Percentiles rank a stretch among this genome's conserved stretches.
Conservation (phyloP, 2,329 filamentous ascomycete species). For the Aspergillus pseudoglaucus region DNA sequence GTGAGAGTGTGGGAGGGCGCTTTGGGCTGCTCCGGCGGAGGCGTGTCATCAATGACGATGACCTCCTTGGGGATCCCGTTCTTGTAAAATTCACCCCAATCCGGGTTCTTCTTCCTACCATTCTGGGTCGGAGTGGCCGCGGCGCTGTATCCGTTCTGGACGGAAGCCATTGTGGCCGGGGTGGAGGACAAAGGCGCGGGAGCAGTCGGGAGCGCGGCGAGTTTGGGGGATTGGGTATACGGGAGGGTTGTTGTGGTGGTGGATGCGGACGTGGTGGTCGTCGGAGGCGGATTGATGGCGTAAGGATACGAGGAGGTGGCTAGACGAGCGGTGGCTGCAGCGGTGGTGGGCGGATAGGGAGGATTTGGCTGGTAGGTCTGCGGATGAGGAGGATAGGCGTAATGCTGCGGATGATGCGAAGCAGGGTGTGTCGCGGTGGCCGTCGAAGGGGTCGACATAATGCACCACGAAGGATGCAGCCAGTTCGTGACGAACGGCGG, state of each 20-base stretch:
- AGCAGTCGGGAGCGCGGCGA: slow-evolving; percentile 2
- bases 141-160: slow-evolving; percentile 32
- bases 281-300: slow-evolving; percentile 25
- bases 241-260: slow-evolving; percentile 23
- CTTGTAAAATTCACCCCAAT: slow-evolving; percentile 76
- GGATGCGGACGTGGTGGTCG: background rate
- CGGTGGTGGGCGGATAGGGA: slow-evolving; percentile 45
- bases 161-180: slow-evolving; percentile 30
- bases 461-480: slow-evolving; percentile 20
- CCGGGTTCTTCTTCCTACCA: slow-evolving; percentile 55
- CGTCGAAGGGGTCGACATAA: slow-evolving; percentile 77
- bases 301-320: slow-evolving; percentile 40
- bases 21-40: slow-evolving; percentile 39
- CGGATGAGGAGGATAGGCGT: slow-evolving; percentile 52
- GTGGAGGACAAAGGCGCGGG: slow-evolving; percentile 29
- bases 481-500: slow-evolving; percentile 23
- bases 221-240: slow-evolving; percentile 29
- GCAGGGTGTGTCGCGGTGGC: slow-evolving; percentile 66
- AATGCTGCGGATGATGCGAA: slow-evolving; percentile 50
- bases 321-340: slow-evolving; percentile 35
- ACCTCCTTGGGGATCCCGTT: slow-evolving; percentile 79
- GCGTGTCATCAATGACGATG: slow-evolving; percentile 70
- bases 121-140: slow-evolving; percentile 27
- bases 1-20: slow-evolving; percentile 15
- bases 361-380: slow-evolving; percentile 50